Conservation (phyloP, 2,329 filamentous ascomycete genomes). For the Hypoxylon sp. region DNA sequence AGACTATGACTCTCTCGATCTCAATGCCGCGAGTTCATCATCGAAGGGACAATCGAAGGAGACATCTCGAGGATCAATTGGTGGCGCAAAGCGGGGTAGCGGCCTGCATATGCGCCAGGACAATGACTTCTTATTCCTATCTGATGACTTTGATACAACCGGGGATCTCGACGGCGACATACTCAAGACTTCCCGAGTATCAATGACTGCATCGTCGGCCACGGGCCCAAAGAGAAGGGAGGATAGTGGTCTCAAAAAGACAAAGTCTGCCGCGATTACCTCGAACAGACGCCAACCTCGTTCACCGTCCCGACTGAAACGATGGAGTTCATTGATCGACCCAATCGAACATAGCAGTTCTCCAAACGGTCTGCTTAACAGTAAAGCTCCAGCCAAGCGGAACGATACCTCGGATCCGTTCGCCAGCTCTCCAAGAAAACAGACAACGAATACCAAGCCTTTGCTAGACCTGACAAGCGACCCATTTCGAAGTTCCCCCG, state of each 20-base stretch:
- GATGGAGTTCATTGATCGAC: constrained; percentile 40
- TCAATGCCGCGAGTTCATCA: constrained; percentile 6
- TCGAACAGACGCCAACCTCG: constrained; percentile 14
- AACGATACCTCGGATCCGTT: constrained; percentile 37
- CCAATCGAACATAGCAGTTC: constrained; percentile 45
- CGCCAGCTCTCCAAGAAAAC: constrained; percentile 34
- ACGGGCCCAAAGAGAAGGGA: constrained; percentile 8
- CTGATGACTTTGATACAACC: constrained; percentile 55
- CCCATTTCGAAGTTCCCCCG: constrained; percentile 40
- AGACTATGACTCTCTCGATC: constrained; percentile 22
- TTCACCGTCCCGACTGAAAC: constrained; percentile 28
- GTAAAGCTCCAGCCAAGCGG: constrained; percentile 5
- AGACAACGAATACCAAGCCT: constrained; percentile 8
- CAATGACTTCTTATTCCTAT: constrained; percentile 47
- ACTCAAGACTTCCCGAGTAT: constrained; percentile 35
- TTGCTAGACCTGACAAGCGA: constrained; percentile 29
- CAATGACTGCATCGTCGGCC: constrained; percentile 18
- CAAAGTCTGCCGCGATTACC: constrained; percentile 27
- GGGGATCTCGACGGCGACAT: constrained; percentile 48
- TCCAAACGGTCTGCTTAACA: constrained; percentile 20
- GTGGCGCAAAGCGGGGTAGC: constrained; percentile 31
- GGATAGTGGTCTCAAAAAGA: constrained; percentile 19
- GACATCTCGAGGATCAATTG: not conserved
- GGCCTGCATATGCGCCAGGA: constrained; percentile 20
- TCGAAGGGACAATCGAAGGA: constrained; percentile 2